Conservation (phyloP, 2,329 filamentous ascomycete genomes). For the Ambrosiella beaveri region DNA sequence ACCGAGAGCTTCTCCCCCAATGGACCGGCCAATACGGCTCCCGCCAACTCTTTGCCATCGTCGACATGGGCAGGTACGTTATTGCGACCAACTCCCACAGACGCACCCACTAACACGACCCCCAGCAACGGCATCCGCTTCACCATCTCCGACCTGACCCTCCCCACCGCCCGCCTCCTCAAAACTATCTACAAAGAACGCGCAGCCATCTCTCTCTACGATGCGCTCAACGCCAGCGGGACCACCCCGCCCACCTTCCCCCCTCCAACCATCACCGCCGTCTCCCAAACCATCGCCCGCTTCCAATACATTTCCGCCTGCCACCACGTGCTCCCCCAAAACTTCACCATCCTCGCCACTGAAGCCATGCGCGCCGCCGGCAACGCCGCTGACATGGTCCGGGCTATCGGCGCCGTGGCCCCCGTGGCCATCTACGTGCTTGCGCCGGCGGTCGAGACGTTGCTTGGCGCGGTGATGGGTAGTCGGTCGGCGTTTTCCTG, state of each 20-base stretch:
- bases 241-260: constrained; percentile 27
- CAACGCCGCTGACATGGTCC: constrained; percentile 54
- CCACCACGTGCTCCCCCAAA: constrained; percentile 45
- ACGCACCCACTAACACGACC: neutral
- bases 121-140: constrained; percentile 80
- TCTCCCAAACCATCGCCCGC: constrained; percentile 47
- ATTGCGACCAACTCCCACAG: neutral
- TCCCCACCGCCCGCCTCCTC: constrained; percentile 52
- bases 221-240: constrained; percentile 45
- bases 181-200: constrained; percentile 64
- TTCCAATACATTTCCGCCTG: constrained; percentile 56
- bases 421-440: constrained; percentile 48
- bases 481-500: constrained; percentile 55
- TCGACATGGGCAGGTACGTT: constrained; percentile 41
- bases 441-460: constrained; percentile 63
- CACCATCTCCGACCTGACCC: constrained; percentile 67
- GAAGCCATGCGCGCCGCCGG: constrained; percentile 71
- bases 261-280: constrained; percentile 40
- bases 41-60: constrained; percentile 37
- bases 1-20: constrained; percentile 29
- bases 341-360: constrained; percentile 66
- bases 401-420: constrained; percentile 42
- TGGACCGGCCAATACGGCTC: constrained; percentile 28
- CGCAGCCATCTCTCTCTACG: constrained; percentile 69
- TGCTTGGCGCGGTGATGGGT: constrained; percentile 62